Evolutionary conservation across 2,329 filamentous ascomycete genomes (phyloP).

Genomic region (Pyrenophora tritici-repentis): DNA sequence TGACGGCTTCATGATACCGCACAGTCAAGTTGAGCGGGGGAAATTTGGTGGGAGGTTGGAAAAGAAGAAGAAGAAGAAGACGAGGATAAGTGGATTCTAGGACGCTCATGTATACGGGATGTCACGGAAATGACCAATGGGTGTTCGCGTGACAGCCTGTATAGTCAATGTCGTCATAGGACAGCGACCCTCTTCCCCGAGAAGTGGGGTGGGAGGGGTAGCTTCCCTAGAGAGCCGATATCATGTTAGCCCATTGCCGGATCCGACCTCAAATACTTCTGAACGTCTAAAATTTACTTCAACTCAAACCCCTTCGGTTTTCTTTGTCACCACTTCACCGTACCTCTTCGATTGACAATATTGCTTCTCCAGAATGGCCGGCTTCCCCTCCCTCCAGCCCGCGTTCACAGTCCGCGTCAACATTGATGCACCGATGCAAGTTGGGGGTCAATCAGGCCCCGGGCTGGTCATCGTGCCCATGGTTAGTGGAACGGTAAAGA

Average conservation of each 20-base stretch:
- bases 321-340: not conserved
- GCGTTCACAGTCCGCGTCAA: slow-evolving; percentile 39
- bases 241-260: not conserved
- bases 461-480: slow-evolving; percentile 37
- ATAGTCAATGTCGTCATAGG: slow-evolving; percentile 6
- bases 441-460: slow-evolving; percentile 31
- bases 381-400: slow-evolving; percentile 36
- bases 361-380: slow-evolving; percentile 22
- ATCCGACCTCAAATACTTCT: not conserved
- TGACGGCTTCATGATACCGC: slow-evolving; percentile 12
- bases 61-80: slow-evolving; percentile 45
- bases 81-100: slow-evolving; percentile 42
- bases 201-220: slow-evolving; percentile 28
- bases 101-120: too few species aligned
- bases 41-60: slow-evolving; percentile 41
- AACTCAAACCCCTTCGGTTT: too few species aligned
- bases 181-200: not conserved
- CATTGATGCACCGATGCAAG: slow-evolving; percentile 34
- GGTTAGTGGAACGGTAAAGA: slow-evolving; percentile 38
- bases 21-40: slow-evolving; percentile 45
- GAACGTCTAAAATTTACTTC: not conserved
- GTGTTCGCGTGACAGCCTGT: too few species aligned
- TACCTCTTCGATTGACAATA: not conserved
- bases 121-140: too few species aligned
- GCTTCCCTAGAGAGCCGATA: slow-evolving; percentile 7